Base-by-base conservation (phyloP, 148 eudicot genomes). In the Rhododendron williamsianum region DNA sequence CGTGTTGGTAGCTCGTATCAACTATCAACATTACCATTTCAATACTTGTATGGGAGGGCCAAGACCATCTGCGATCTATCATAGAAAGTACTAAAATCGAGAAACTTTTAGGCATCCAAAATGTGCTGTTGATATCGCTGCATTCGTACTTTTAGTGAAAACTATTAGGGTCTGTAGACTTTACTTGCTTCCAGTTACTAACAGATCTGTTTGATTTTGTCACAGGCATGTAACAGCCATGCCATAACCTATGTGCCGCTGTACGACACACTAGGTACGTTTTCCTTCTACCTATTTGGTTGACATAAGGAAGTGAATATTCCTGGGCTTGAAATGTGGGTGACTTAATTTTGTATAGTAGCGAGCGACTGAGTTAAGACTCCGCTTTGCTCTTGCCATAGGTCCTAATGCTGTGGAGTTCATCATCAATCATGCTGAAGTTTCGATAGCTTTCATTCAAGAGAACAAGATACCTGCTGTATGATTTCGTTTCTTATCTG, bases 381-480 rank as follows among this genome's bases (percentile, higher is more conserved):
- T 15, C 10, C 41, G 6, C 13, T 54, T 35, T 80, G 23, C 27
- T 41, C 18, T 21, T n/a, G 76, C 9, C 30, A 84, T 92, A 97
- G 99, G 98, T 87, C 89, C 95, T 78, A 92, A 97, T 89, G 98
- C 99, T 4, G 96, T 95, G 78, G 99, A 97, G 90, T 97, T 92
- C 92, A 95, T 97, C 81, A 89, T 97, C 82, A 95, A 97, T 89
- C 99, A 97, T 88, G 98, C 99, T 83, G 94, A 97, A 90, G 88
- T 95, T 83, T 92, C 98, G 60, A 86, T 95, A 63, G 96, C 91
- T 87, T 97, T 97, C 82, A 92, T 94, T 85, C 99, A 94, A 86
- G 98, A 97, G 86, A 93, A 84, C 90, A 95, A 95, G 90, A 81
- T 97, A 51, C 91, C 92, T 3, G 85, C 98, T 63, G 99, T 97